Evolutionary conservation across 2,329 filamentous ascomycete species (phyloP), one percentile per base, ranked within the genome.

Genomic region (Dactylonectria macrodidyma): DNA sequence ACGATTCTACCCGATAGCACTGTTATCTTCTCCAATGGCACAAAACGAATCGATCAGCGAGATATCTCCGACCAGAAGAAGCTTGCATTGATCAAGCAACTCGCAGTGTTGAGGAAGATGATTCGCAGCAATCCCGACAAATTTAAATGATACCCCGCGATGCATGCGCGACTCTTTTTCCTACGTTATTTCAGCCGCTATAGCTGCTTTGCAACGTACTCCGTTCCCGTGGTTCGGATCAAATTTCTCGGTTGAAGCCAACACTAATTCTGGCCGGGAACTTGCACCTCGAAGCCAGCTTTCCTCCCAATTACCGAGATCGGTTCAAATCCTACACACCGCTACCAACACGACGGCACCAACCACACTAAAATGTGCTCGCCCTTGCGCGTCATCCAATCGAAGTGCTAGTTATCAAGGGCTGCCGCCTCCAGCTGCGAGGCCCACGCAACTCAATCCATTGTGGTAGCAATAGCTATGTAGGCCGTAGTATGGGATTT

Each of bases 21-120:
- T 0, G 92, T 95, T 5, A 83, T 94, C 24, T 94, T 89, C 79
- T 91, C 91, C 0, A 87, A 88, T 65, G 91, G 91, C 30, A 83
- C 84, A 71, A 84, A 85, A 70, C 85, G 90, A 68, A 79, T 80
- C 34, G 91, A 93, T 76, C 86, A 80, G 52, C 88, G 89, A 58
- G 86, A 88, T n/a, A 84, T 91, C 30, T 84, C 89, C 62, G 89
- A 91, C 50, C 81, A 91, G 68, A 89, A 90, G 76, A 86, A 92
- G 75, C 87, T 89, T 74, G 88, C 87, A 52, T 84, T 93, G 75
- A 84, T 89, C 44, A 89, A 89, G 72, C 91, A 94, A 79, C 90
- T 93, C 66, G 90, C 92, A 69, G 87, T 91, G 11, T 76, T 93
- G 74, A 85, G 86, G 72, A 89, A 87, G 77, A 84, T 94, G 82